These are phyloP conservation scores for Microstegium vimineum DNA, from an alignment of 176 grass and related monocot species.

Conservation along the genomic window DNA sequence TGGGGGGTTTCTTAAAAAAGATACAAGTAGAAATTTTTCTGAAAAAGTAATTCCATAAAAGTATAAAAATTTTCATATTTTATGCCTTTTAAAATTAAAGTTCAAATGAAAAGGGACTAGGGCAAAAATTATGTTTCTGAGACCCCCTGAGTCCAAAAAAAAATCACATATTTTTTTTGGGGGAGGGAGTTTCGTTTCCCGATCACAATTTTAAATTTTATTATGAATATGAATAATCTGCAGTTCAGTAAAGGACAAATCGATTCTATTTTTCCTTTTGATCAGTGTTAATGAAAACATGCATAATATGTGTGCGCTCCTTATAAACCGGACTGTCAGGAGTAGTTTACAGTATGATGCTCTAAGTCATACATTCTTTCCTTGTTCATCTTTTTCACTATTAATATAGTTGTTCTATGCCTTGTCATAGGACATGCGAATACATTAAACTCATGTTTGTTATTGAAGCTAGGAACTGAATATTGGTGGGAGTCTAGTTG, in stretches of 20 bases:
- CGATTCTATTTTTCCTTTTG: background rate
- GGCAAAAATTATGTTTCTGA: background rate
- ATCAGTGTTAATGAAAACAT: background rate
- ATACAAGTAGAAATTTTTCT: background rate
- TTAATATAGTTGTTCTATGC: background rate
- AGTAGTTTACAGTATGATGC: background rate
- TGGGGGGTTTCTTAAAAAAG: background rate
- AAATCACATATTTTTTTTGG: background rate
- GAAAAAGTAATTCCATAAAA: background rate
- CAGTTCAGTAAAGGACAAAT: slow-evolving; percentile 4
- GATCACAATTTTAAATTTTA: background rate
- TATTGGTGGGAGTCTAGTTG: slow-evolving; percentile 79
- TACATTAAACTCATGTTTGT: slow-evolving; percentile 39
- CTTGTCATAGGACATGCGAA: background rate
- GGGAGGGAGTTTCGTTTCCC: background rate
- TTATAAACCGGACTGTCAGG: background rate
- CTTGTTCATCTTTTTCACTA: slow-evolving; percentile 11
- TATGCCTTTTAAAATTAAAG: background rate
- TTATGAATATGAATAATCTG: background rate
- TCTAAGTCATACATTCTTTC: background rate
- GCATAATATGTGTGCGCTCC: background rate
- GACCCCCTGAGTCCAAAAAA: background rate
- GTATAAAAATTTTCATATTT: background rate
- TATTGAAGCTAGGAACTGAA: slow-evolving; percentile 94
- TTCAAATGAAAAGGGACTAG: background rate